Conservation (phyloP, 1,139 yeast species). For the Nematodospora anomalae region DNA sequence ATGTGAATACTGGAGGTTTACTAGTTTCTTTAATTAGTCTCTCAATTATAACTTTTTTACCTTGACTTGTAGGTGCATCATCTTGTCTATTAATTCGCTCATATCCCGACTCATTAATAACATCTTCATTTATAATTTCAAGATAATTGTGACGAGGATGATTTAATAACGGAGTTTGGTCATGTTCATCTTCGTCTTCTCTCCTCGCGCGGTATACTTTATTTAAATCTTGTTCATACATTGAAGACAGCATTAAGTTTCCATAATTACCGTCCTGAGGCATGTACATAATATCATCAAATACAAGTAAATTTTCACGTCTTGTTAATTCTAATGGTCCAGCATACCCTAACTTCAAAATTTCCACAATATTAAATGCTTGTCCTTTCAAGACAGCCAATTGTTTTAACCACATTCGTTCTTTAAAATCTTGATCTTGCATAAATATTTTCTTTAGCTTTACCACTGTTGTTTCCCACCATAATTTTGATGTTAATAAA, state of each 20-base stretch:
- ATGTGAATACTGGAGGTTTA: conserved; percentile 67
- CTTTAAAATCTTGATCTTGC: conserved; percentile 62
- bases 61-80: conserved; percentile 18
- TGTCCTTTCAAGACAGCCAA: conserved; percentile 76
- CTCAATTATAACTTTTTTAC: conserved; percentile 58
- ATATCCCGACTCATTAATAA: conserved; percentile 14
- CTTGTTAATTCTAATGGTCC: conserved; percentile 71
- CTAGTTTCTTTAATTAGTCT: conserved; percentile 56
- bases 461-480: conserved; percentile 69
- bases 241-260: conserved; percentile 9
- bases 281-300: conserved; percentile 63
- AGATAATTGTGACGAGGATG: not conserved
- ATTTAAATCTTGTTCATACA: conserved; percentile 11
- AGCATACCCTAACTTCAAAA: conserved; percentile 54
- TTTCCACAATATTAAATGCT: conserved; percentile 73
- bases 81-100: conserved; percentile 15
- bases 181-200: conserved; percentile 6
- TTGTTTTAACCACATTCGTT: conserved; percentile 67
- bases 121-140: conserved; percentile 7
- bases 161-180: conserved; percentile 8
- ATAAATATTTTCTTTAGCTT: conserved; percentile 50
- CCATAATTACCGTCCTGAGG: conserved; percentile 33
- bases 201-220: conserved; percentile 16
- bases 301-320: conserved; percentile 54
- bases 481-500: conserved; percentile 54